Evolutionary conservation across 352 stramenopile genomes (phyloP).

Genomic region (Globisporangium solare): DNA sequence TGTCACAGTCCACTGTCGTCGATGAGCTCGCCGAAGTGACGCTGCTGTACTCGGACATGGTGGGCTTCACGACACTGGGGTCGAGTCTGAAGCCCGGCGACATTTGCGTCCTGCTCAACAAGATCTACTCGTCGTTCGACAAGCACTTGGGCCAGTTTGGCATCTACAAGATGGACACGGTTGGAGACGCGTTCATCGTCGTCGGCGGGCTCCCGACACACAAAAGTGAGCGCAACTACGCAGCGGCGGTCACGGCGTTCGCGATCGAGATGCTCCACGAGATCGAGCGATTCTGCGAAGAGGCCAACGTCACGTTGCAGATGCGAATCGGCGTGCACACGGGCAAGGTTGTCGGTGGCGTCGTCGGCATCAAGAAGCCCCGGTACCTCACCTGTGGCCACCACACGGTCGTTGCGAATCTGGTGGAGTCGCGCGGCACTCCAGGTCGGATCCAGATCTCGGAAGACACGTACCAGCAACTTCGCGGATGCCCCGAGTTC

Average conservation of each 20-base stretch:
- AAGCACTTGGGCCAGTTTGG: constrained; percentile 72
- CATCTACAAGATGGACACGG: constrained; percentile 87
- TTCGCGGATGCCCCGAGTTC: constrained; percentile 51
- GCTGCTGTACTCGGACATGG: constrained; percentile 84
- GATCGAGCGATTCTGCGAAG: constrained; percentile 66
- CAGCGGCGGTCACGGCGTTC: constrained; percentile 70
- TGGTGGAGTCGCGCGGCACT: constrained; percentile 68
- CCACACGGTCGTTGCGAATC: constrained; percentile 73
- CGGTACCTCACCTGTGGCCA: constrained; percentile 84
- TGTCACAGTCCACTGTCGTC: constrained; percentile 69
- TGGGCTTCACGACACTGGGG: constrained; percentile 74
- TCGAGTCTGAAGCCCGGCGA: constrained; percentile 51
- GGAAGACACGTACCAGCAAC: constrained; percentile 49
- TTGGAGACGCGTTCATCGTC: constrained; percentile 84
- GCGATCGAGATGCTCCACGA: constrained; percentile 85
- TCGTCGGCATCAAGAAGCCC: constrained; percentile 82
- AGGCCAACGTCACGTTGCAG: constrained; percentile 62
- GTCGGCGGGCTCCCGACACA: constrained; percentile 65
- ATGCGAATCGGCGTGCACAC: constrained; percentile 87
- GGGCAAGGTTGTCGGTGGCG: constrained; percentile 72
- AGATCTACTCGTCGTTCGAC: constrained; percentile 80
- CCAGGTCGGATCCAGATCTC: constrained; percentile 60
- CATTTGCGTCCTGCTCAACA: constrained; percentile 78
- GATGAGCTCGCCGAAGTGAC: constrained; percentile 82
- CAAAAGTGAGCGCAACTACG: constrained; percentile 69